Percentiles rank a stretch among this genome's conserved stretches.
phyloP scores from a whole-genome alignment of 805 yeast genomes.

The Kodamaea jinghongensis region DNA sequence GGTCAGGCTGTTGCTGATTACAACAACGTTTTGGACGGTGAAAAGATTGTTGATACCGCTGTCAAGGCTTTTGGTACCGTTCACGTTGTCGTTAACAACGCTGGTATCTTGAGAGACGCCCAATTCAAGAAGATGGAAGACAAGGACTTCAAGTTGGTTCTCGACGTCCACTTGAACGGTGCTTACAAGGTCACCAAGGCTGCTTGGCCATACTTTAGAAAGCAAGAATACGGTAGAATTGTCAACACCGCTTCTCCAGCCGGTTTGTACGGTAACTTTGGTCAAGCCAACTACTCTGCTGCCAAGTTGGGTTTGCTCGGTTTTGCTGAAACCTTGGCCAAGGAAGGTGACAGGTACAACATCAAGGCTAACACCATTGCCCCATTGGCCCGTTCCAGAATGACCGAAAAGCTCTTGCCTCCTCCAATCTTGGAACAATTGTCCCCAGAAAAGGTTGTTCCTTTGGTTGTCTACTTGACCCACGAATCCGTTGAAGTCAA shows the following conservation, averaged over 20 bases:
- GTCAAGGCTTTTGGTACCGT: conserved; percentile 83
- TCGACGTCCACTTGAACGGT: conserved; percentile 88
- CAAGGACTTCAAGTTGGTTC: conserved; percentile 72
- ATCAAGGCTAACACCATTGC: conserved; percentile 86
- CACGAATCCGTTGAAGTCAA: conserved; percentile 60
- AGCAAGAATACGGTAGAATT: conserved; percentile 85
- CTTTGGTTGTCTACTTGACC: conserved; percentile 77
- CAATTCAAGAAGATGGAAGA: conserved; percentile 84
- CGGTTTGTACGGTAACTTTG: conserved; percentile 94
- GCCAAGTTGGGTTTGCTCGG: conserved; percentile 91
- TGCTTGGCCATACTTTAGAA: conserved; percentile 87
- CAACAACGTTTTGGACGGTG: conserved; percentile 86
- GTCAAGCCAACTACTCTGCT: conserved; percentile 93
- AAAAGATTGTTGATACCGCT: conserved; percentile 80
- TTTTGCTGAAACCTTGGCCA: conserved; percentile 89
- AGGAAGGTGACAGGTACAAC: conserved; percentile 86
- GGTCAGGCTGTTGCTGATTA: conserved; percentile 93
- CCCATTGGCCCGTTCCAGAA: conserved; percentile 92
- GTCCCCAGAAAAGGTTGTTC: conserved; percentile 88
- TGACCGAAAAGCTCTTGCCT: conserved; percentile 91
- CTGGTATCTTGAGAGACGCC: conserved; percentile 89
- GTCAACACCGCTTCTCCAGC: conserved; percentile 97
- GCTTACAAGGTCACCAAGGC: conserved; percentile 81
- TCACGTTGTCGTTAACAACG: conserved; percentile 87
- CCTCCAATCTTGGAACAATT: conserved; percentile 77